Evolutionary conservation across 768 basidiomycete species (phyloP).

Genomic region (Xerocomus spinulosus): DNA sequence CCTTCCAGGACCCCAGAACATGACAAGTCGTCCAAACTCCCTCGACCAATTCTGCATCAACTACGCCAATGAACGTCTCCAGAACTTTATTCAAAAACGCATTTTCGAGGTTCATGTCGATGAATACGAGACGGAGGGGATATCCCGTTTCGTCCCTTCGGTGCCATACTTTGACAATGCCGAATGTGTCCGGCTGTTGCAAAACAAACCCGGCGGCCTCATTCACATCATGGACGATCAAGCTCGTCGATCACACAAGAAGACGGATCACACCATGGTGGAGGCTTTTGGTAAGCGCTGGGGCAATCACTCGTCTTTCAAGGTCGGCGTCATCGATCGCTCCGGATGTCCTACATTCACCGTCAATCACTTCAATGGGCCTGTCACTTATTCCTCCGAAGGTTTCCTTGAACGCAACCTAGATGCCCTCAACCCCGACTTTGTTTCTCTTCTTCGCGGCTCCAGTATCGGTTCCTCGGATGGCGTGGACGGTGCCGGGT

Average conservation of each 20-base stretch:
- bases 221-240: constrained; percentile 99
- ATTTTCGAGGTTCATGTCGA: constrained; percentile 78
- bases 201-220: constrained; percentile 84
- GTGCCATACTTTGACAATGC: constrained; percentile 86
- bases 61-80: constrained; percentile 90
- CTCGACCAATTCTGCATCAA: constrained; percentile 97
- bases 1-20: constrained; percentile 89
- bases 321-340: constrained; percentile 68
- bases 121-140: constrained; percentile 82
- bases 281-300: constrained; percentile 93
- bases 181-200: constrained; percentile 82
- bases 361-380: constrained; percentile 85
- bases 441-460: constrained; percentile 84
- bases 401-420: constrained; percentile 85
- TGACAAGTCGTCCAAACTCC: constrained; percentile 82
- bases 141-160: constrained; percentile 62
- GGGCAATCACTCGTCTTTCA: constrained; percentile 92
- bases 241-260: constrained; percentile 77
- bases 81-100: constrained; percentile 73
- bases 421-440: constrained; percentile 88
- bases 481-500: constrained; percentile 66
- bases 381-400: constrained; percentile 89
- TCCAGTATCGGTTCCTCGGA: constrained; percentile 32
- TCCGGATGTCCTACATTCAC: constrained; percentile 85
- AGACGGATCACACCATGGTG: constrained; percentile 91